Evolutionary conservation across 2,329 filamentous ascomycete species (phyloP).

Genomic region (Penicillium hordei): DNA sequence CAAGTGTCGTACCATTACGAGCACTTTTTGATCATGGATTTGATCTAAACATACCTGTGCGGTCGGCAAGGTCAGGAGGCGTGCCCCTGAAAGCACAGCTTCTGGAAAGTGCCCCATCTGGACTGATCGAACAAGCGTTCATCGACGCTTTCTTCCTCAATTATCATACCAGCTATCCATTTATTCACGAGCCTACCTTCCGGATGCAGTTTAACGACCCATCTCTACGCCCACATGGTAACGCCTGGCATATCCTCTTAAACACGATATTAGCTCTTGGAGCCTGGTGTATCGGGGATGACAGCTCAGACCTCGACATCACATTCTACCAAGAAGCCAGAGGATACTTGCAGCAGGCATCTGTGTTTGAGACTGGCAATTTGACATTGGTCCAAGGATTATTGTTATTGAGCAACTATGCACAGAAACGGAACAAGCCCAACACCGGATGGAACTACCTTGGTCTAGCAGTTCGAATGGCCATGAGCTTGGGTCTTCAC

Average conservation of each 20-base stretch:
- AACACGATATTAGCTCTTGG: slow-evolving; percentile 50
- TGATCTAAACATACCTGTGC: slow-evolving; percentile 39
- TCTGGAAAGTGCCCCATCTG: slow-evolving; percentile 39
- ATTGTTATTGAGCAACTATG: slow-evolving; percentile 50
- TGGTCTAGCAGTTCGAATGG: slow-evolving; percentile 51
- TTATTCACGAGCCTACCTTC: slow-evolving; percentile 51
- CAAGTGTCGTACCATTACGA: slow-evolving; percentile 42
- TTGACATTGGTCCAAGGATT: slow-evolving; percentile 51
- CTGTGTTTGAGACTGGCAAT: slow-evolving; percentile 51
- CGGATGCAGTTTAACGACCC: slow-evolving; percentile 49
- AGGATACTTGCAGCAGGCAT: slow-evolving; percentile 46
- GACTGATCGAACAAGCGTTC: slow-evolving; percentile 42
- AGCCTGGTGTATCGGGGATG: slow-evolving; percentile 45
- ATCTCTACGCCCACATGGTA: slow-evolving; percentile 43
- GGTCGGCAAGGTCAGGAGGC: slow-evolving; percentile 30
- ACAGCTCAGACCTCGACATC: slow-evolving; percentile 46
- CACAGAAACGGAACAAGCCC: slow-evolving; percentile 53
- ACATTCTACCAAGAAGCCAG: slow-evolving; percentile 51
- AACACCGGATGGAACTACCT: slow-evolving; percentile 53
- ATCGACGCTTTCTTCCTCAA: slow-evolving; percentile 50
- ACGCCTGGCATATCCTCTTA: slow-evolving; percentile 48
- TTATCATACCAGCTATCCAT: slow-evolving; percentile 50
- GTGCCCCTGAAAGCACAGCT: slow-evolving; percentile 42
- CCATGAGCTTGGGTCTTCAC: slow-evolving; percentile 52
- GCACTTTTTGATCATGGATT: slow-evolving; percentile 42